Percentiles rank a stretch among this genome's conserved stretches.
phyloP scores from a whole-genome alignment of 129 eudicot genomes.

The Smallanthus sonchifolius region DNA sequence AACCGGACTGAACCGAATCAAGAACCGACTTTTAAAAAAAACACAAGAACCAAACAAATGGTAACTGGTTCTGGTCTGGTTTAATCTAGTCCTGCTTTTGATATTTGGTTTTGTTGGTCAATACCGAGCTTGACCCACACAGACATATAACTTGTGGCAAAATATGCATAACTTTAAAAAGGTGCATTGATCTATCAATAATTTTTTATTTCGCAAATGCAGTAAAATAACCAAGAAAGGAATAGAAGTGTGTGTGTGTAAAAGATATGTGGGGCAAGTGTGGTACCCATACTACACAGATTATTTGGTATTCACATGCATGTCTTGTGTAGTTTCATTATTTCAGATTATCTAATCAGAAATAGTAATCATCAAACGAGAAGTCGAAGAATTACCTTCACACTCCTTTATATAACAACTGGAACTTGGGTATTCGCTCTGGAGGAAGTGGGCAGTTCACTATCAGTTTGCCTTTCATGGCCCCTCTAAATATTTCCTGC shows the following conservation, averaged over 20 bases:
- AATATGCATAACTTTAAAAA: background rate
- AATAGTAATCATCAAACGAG: background rate
- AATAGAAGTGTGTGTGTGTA: background rate
- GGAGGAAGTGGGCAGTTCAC: slow-evolving; percentile 92
- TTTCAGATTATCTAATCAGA: background rate
- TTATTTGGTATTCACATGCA: background rate
- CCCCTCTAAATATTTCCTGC: slow-evolving; percentile 97
- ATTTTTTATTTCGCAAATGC: background rate
- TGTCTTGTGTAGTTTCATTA: background rate
- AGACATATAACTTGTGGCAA: background rate
- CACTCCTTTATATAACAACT: slow-evolving; percentile 75
- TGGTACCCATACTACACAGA: background rate
- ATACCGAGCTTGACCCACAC: background rate
- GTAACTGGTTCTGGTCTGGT: background rate
- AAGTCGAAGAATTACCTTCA: slow-evolving; percentile 30
- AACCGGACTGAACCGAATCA: background rate
- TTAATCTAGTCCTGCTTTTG: background rate
- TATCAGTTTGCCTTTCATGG: slow-evolving; percentile 96
- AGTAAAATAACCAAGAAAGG: slow-evolving; percentile 1
- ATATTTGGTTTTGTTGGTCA: background rate
- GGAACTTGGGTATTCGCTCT: slow-evolving; percentile 88
- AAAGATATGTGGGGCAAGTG: background rate
- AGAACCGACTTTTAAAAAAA: background rate
- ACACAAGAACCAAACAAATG: background rate
- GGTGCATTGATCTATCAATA: background rate